Percentiles rank a stretch among this genome's conserved stretches.
phyloP scores from a whole-genome alignment of 1,284 basidiomycete species.

The Quambalaria eucalypti region DNA sequence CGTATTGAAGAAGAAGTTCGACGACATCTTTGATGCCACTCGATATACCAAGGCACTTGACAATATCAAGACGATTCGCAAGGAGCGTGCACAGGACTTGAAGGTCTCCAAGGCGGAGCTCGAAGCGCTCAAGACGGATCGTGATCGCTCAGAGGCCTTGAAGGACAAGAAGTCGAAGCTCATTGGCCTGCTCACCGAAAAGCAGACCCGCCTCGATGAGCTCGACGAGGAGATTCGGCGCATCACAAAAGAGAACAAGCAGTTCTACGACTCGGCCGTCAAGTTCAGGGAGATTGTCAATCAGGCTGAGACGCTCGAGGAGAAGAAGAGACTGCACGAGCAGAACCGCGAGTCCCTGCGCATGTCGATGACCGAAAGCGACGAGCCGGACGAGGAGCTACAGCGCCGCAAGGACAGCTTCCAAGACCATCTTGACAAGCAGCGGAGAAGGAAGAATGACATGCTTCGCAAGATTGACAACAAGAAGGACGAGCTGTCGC shows the following conservation, averaged over 20 bases:
- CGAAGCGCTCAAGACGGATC: constrained; percentile 70
- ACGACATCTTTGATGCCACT: constrained; percentile 98
- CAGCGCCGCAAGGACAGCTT: constrained; percentile 63
- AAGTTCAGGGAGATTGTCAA: constrained; percentile 76
- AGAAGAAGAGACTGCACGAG: constrained; percentile 59
- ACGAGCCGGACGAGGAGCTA: constrained; percentile 70
- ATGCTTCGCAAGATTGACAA: constrained; percentile 56
- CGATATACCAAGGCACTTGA: constrained; percentile 79
- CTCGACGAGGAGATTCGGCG: constrained; percentile 34
- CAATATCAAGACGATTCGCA: constrained; percentile 66
- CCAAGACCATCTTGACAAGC: constrained; percentile 57
- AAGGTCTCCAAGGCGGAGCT: constrained; percentile 88
- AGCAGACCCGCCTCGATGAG: constrained; percentile 26
- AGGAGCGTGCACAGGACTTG: constrained; percentile 78
- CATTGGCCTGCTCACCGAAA: constrained; percentile 23
- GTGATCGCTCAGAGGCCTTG: constrained; percentile 66
- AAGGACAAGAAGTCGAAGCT: constrained; percentile 25
- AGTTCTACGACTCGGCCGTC: constrained; percentile 71
- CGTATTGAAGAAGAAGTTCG: constrained; percentile 92
- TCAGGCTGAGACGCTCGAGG: constrained; percentile 61
- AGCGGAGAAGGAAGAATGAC: constrained; percentile 53
- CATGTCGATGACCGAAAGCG: constrained; percentile 57
- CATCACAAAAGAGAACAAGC: constrained; percentile 65
- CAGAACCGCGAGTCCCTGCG: constrained; percentile 60
- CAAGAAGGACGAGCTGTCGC: constrained; percentile 52